phyloP scores from a whole-genome alignment of 2,329 filamentous ascomycete species.

The Talaromyces verruculosus region DNA sequence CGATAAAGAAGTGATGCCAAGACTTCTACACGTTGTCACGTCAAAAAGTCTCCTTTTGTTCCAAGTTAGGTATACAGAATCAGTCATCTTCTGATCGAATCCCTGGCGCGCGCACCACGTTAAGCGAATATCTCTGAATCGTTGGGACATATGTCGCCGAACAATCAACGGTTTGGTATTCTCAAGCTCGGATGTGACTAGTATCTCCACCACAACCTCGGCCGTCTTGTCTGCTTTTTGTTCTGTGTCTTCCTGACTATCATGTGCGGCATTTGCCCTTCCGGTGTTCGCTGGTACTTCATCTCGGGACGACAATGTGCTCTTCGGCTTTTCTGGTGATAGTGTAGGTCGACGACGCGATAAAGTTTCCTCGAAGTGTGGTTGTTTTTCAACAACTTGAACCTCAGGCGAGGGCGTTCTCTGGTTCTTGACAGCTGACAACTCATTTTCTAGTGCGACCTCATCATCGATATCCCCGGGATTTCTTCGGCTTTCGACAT shows the following conservation, averaged over 20 bases:
- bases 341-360: not conserved
- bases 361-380: not conserved
- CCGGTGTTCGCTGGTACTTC: not conserved
- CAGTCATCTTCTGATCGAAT: slow-evolving; percentile 50
- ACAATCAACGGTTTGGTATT: slow-evolving; percentile 62
- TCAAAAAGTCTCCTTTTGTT: slow-evolving; percentile 70
- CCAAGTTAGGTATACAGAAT: slow-evolving; percentile 75
- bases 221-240: not conserved
- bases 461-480: not conserved
- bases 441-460: not conserved
- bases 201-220: slow-evolving; percentile 54
- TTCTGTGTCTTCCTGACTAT: not conserved
- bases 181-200: slow-evolving; percentile 67
- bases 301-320: not conserved
- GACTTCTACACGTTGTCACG: slow-evolving; percentile 67
- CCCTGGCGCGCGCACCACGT: slow-evolving; percentile 68
- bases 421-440: not conserved
- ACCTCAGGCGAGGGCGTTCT: not conserved
- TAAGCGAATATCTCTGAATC: slow-evolving; percentile 64
- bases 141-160: slow-evolving; percentile 65
- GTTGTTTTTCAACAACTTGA: not conserved
- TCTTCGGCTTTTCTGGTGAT: not conserved
- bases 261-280: not conserved
- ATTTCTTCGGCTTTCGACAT: not conserved
- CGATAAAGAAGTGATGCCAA: slow-evolving; percentile 58